Evolutionary conservation across 202 grass and related monocot species (phyloP).

Genomic region (Carex sylvatica): DNA sequence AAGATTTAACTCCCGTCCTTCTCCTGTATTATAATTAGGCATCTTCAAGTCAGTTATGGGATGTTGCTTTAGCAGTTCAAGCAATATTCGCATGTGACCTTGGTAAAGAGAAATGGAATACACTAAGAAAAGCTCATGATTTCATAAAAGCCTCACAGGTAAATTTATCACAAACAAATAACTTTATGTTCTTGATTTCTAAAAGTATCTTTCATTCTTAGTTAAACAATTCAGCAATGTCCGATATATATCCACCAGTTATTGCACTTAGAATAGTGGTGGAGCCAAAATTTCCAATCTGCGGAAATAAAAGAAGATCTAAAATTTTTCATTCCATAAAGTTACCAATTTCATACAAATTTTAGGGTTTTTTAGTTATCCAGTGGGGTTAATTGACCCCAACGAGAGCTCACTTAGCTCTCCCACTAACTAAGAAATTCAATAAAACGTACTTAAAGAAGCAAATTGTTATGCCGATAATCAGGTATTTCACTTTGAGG

Average conservation of each 20-base stretch:
- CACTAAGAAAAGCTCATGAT: conserved; percentile 57
- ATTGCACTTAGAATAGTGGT: neutral
- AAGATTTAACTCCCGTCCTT: neutral
- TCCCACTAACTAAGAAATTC: neutral
- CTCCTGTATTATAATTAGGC: conserved; percentile 21
- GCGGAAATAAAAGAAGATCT: too few species aligned
- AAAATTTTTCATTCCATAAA: too few species aligned
- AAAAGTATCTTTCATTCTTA: neutral
- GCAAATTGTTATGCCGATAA: neutral
- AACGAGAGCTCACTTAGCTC: too few species aligned
- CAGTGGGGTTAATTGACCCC: too few species aligned
- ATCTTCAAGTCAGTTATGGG: conserved; percentile 64
- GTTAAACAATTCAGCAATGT: neutral
- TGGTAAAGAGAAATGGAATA: conserved; percentile 39
- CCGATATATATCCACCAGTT: neutral
- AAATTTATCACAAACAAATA: neutral
- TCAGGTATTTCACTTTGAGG: neutral
- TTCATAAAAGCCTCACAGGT: conserved; percentile 80
- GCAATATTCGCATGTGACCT: conserved; percentile 58
- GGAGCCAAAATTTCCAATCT: too few species aligned
- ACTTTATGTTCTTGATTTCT: neutral
- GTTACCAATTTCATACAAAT: too few species aligned
- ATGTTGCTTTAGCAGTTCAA: conserved; percentile 59
- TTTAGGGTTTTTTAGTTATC: too few species aligned
- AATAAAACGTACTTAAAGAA: neutral